Conservation (phyloP, 1,139 yeast genomes). For the Saccharomyces hybrid region DNA sequence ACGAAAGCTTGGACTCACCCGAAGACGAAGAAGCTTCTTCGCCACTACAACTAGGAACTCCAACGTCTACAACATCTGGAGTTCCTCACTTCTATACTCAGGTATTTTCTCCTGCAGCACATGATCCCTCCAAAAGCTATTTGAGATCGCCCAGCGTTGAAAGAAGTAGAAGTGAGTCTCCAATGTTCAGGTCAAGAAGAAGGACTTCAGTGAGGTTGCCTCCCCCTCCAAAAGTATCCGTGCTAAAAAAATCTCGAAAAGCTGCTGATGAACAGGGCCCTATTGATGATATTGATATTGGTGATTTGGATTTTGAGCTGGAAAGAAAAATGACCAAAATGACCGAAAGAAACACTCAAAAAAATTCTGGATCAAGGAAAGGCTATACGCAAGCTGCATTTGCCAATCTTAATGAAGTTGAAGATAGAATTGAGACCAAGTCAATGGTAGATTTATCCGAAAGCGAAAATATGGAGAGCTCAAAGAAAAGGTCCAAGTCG, state of each 20-base stretch:
- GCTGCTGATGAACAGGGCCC: constrained; percentile 12
- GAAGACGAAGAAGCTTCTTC: not conserved
- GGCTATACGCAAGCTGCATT: constrained; percentile 30
- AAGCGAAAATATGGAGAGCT: constrained; percentile 2
- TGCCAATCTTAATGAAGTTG: constrained; percentile 30
- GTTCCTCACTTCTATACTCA: constrained; percentile 1
- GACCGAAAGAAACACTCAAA: constrained; percentile 27
- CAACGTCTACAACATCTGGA: not conserved
- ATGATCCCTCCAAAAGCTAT: not conserved
- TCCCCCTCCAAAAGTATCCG: constrained; percentile 32
- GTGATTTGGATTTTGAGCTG: constrained; percentile 14
- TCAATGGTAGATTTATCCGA: constrained; percentile 8
- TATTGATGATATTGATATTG: constrained; percentile 22
- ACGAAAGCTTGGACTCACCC: not conserved
- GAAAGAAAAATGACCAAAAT: constrained; percentile 17
- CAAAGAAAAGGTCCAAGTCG: constrained; percentile 35
- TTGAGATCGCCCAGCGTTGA: not conserved
- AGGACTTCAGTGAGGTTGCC: constrained; percentile 24
- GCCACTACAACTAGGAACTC: not conserved
- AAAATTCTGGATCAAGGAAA: constrained; percentile 26
- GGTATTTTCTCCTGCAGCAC: not conserved
- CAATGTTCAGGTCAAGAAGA: constrained; percentile 1
- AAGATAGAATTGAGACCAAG: constrained; percentile 17
- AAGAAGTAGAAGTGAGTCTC: constrained; percentile 11
- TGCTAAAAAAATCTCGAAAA: constrained; percentile 19